Evolutionary conservation across 495 filamentous ascomycete genomes (phyloP).

Genomic region (Trichoderma asperelloides): DNA sequence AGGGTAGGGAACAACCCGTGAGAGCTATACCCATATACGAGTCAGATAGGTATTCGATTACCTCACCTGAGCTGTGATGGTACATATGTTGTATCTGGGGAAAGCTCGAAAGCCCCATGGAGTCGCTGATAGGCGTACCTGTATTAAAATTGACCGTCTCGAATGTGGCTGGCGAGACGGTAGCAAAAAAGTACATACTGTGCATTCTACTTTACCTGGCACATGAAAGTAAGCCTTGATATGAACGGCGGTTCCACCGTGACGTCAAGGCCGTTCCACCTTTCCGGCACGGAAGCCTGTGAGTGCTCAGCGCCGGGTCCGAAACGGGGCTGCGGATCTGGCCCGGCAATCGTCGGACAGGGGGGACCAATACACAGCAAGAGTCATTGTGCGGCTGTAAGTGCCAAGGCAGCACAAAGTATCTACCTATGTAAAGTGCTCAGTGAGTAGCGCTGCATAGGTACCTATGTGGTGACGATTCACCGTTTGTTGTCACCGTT

Average conservation of each 20-base stretch:
- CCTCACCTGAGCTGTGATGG: no score
- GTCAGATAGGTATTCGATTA: no score
- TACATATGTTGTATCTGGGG: no score
- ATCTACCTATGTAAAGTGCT: neutral
- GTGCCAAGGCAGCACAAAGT: no score
- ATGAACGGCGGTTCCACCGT: neutral
- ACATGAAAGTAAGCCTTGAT: neutral
- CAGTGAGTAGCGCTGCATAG: neutral
- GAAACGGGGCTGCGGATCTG: neutral
- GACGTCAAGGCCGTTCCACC: neutral
- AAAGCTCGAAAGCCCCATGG: no score
- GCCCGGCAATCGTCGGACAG: neutral
- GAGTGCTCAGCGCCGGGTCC: neutral
- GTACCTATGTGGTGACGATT: no score
- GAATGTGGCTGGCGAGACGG: neutral
- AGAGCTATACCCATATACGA: no score
- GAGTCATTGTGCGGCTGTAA: no score
- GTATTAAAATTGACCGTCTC: neutral
- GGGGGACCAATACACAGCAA: neutral
- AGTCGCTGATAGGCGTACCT: neutral
- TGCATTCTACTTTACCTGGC: neutral
- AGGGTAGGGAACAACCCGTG: no score
- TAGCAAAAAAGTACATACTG: neutral
- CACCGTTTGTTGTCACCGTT: neutral
- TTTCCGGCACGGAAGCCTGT: neutral